Percentiles rank a stretch among this genome's conserved stretches.
Conservation (phyloP, 2,329 filamentous ascomycete species). For the Macrophomina phaseolina region DNA sequence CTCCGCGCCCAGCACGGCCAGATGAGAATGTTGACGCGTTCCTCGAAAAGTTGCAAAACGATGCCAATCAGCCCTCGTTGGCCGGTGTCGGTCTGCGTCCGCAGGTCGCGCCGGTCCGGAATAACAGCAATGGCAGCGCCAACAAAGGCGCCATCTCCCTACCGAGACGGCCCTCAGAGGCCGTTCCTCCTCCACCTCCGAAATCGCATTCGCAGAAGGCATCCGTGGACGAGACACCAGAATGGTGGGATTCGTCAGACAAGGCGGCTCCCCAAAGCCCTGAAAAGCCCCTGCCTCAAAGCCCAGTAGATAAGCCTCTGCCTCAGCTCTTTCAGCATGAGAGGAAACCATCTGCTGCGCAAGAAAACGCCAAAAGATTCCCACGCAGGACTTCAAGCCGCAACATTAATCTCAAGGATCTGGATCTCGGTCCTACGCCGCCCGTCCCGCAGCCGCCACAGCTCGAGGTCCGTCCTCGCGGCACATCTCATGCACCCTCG, state of each 20-base stretch:
- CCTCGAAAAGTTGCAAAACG: slow-evolving; percentile 43
- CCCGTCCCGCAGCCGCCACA: slow-evolving; percentile 6
- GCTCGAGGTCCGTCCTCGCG: slow-evolving; percentile 33
- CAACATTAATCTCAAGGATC: slow-evolving; percentile 27
- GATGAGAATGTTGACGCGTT: slow-evolving; percentile 41
- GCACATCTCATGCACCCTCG: slow-evolving; percentile 43
- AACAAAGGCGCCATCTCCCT: slow-evolving; percentile 25
- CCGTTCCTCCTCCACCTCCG: slow-evolving; percentile 13
- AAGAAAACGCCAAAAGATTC: slow-evolving; percentile 23
- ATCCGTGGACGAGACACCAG: background rate
- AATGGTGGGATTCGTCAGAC: slow-evolving; percentile 17
- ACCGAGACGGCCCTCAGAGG: slow-evolving; percentile 36
- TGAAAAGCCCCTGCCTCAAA: slow-evolving; percentile 4
- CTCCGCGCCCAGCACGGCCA: slow-evolving; percentile 32
- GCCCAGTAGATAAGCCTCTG: background rate
- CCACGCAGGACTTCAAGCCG: slow-evolving; percentile 35
- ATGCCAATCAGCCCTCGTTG: slow-evolving; percentile 32
- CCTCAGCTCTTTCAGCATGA: background rate
- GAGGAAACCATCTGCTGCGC: background rate
- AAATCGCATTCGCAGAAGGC: background rate
- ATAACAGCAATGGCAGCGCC: slow-evolving; percentile 1
- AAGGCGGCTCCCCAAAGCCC: background rate
- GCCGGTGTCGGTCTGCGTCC: slow-evolving; percentile 3
- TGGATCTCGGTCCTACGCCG: slow-evolving; percentile 24
- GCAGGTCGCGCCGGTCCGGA: slow-evolving; percentile 1